These are phyloP conservation scores for Coccomyxa subellipsoidea DNA, from an alignment of 163 green algal species.

Conservation along the genomic window DNA sequence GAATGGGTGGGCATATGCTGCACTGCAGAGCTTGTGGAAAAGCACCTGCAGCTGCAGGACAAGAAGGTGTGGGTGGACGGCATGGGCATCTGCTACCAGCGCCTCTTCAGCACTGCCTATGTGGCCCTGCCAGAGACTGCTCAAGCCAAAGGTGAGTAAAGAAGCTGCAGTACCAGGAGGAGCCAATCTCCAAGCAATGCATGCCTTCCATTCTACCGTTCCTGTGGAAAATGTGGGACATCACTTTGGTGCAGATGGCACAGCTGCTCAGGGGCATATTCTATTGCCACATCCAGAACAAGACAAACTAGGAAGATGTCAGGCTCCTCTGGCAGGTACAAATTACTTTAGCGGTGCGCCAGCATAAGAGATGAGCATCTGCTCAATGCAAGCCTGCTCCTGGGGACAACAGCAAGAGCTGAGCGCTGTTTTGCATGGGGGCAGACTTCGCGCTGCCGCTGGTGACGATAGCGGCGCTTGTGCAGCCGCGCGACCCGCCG, in stretches of 20 bases:
- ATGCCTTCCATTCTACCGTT: not conserved
- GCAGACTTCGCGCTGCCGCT: constrained; percentile 6
- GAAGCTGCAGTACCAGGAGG: too few species aligned
- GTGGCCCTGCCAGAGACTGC: not conserved
- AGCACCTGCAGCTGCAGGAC: constrained; percentile 9
- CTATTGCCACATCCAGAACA: too few species aligned
- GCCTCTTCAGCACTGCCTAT: not conserved
- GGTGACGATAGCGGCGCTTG: not conserved
- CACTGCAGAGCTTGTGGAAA: constrained; percentile 7
- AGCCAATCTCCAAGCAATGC: too few species aligned
- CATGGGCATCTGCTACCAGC: not conserved
- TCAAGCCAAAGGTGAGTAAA: not conserved
- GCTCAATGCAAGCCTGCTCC: too few species aligned
- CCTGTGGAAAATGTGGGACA: not conserved
- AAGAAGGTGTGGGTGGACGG: not conserved
- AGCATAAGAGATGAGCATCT: too few species aligned
- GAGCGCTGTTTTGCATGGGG: too few species aligned
- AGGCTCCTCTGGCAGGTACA: too few species aligned
- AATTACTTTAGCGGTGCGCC: too few species aligned
- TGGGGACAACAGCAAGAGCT: too few species aligned
- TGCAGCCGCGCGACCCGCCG: not conserved
- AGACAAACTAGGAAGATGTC: too few species aligned
- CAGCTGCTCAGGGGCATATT: not conserved
- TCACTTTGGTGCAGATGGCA: not conserved
- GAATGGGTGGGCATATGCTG: not conserved